A percentile compares a stretch with the other conserved stretches of the same genome.
These are phyloP conservation scores for Phoma sp. DNA, from an alignment of 2,329 filamentous ascomycete genomes.

Conservation along the genomic window DNA sequence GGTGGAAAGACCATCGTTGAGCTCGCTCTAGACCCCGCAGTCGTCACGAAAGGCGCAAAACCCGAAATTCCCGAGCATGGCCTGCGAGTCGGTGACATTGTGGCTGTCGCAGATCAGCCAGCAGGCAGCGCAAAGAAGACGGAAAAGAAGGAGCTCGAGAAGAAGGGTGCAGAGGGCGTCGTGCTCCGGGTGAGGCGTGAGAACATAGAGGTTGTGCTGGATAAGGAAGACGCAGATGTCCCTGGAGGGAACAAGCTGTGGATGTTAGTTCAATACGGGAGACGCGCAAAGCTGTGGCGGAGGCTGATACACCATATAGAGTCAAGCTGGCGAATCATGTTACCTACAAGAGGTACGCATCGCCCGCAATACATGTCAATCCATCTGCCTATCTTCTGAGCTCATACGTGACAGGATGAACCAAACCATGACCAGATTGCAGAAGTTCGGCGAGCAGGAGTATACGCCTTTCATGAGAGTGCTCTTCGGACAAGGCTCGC, in stretches of 20 bases:
- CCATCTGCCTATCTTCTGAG: not conserved
- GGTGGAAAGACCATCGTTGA: conserved; percentile 92
- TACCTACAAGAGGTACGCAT: conserved; percentile 64
- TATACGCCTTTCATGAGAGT: conserved; percentile 65
- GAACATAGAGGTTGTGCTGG: conserved; percentile 70
- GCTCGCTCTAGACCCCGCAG: conserved; percentile 74
- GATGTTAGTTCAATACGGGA: conserved; percentile 58
- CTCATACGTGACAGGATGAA: conserved; percentile 58
- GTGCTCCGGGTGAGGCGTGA: conserved; percentile 68
- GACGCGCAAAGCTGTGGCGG: not conserved
- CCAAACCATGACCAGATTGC: conserved; percentile 66
- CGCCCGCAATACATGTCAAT: conserved; percentile 16
- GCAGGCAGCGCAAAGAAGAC: conserved; percentile 72
- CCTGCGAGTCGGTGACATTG: conserved; percentile 77
- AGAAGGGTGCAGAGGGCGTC: conserved; percentile 72
- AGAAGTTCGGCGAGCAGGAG: conserved; percentile 61
- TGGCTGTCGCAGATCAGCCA: conserved; percentile 76
- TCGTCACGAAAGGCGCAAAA: conserved; percentile 53
- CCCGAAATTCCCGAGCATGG: conserved; percentile 75
- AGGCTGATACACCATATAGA: conserved; percentile 52
- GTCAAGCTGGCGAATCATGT: conserved; percentile 71
- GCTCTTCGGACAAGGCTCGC: conserved; percentile 64
- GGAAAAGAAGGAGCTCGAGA: conserved; percentile 73
- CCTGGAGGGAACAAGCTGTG: conserved; percentile 63
- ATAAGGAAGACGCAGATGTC: conserved; percentile 65